Base-by-base conservation (phyloP, 306 rosid species). In the Arachis stenosperma region DNA sequence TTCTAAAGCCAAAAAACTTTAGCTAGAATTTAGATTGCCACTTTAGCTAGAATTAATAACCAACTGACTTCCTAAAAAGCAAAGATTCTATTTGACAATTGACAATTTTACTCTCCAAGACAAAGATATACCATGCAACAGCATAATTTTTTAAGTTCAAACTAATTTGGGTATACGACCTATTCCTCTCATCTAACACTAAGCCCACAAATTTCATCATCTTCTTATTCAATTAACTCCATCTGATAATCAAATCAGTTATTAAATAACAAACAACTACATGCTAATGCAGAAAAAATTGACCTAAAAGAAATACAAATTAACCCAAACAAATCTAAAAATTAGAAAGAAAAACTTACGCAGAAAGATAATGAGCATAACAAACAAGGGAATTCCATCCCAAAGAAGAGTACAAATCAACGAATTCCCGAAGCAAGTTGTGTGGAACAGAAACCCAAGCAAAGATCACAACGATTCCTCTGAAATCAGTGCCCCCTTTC, bases 361-460 rank as follows among this genome's bases (percentile, higher is more conserved):
- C 94, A 3, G 91, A 83, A 75, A 91, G 85, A 82, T 85, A 91
- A 85, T 91, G 79, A 64, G 98, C 86, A 83, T 84, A 85, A 80
- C 91, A 91, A 65, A 94, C 88, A 42, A 94, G 95, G 15, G 93
- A 88, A 77, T 91, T 88, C 96, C 98, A 94, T 17, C 96, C 85
- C 4, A 91, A 85, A 70, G 96, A 87, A 1, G 90, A 81, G 63
- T 90, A 94, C 68, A 94, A 81, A 61, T 94, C 85, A 11, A 91
- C 89, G 52, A 79, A 84, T 74, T 83, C 87, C n/a, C 55, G 67
- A 78, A 91, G 75, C 65, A 78, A 78, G 2, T 78, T 62, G 58
- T 87, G 84, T 6, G 84, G 82, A 83, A 90, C 82, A 61, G 99
- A 94, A 84, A 87, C 87, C 99, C 99, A 94, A 83, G 96, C 81